Conservation (phyloP, 1,139 yeast genomes). For the Kurtzmaniella quercitrusa region DNA sequence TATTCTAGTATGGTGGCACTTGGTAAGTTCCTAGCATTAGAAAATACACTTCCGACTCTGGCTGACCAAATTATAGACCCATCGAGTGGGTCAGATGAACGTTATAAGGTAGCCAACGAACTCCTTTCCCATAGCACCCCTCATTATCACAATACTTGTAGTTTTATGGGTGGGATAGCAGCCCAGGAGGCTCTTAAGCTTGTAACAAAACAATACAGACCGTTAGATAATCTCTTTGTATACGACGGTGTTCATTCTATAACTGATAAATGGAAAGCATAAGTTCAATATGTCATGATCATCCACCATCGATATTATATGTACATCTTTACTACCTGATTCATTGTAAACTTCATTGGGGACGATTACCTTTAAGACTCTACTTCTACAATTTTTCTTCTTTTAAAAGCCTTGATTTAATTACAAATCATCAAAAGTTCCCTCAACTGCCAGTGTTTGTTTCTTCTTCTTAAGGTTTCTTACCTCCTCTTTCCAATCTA, state of each 20-base stretch:
- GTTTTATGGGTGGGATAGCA: slow-evolving; percentile 71
- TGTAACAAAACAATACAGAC: slow-evolving; percentile 69
- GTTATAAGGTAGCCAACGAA: slow-evolving; percentile 22
- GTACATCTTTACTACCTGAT: too few species aligned
- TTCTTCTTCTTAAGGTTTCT: slow-evolving; percentile 57
- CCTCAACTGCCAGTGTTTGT: slow-evolving; percentile 36
- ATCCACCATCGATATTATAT: too few species aligned
- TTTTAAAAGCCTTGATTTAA: background rate
- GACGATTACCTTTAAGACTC: too few species aligned
- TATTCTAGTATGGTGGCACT: background rate
- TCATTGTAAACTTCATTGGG: too few species aligned
- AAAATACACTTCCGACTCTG: background rate
- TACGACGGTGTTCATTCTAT: slow-evolving; percentile 63
- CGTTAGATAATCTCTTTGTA: slow-evolving; percentile 60
- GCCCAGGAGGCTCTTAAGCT: slow-evolving; percentile 70
- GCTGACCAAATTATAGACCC: slow-evolving; percentile 1
- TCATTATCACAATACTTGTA: slow-evolving; percentile 30
- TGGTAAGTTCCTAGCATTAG: background rate
- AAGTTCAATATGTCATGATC: too few species aligned
- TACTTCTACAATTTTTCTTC: background rate
- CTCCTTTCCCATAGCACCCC: slow-evolving; percentile 25
- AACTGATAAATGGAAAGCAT: slow-evolving; percentile 47
- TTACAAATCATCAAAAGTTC: slow-evolving; percentile 71
- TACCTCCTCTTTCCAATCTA: slow-evolving; percentile 77
- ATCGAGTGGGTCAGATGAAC: background rate